Percentiles rank a stretch among this genome's conserved stretches.
These are phyloP conservation scores for Lasiodiplodia sp. DNA, from an alignment of 2,329 filamentous ascomycete genomes.

Conservation along the genomic window DNA sequence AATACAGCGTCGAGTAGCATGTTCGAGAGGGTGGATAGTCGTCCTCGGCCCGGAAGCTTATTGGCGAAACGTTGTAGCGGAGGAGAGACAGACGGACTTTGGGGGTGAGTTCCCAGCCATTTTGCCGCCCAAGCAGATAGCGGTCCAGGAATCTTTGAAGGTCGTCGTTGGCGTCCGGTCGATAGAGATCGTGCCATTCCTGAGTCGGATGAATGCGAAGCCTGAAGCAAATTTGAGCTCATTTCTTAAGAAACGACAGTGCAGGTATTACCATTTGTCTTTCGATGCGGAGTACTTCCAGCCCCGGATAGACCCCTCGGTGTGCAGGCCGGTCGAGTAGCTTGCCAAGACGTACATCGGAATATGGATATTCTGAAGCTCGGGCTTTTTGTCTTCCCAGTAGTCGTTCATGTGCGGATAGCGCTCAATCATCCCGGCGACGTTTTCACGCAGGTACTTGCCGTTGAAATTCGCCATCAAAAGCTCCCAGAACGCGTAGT, in stretches of 20 bases:
- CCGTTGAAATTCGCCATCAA: too few species aligned
- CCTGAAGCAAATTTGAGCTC: background rate
- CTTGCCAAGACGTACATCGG: too few species aligned
- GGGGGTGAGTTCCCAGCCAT: background rate
- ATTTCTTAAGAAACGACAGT: too few species aligned
- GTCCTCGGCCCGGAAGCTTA: background rate
- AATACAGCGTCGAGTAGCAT: constrained; percentile 26
- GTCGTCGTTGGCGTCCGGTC: constrained; percentile 12
- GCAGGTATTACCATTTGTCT: too few species aligned
- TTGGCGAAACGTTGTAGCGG: background rate
- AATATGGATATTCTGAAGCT: too few species aligned
- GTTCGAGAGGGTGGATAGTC: constrained; percentile 24
- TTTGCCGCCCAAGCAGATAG: constrained; percentile 23
- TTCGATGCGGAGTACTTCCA: too few species aligned
- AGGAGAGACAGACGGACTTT: background rate
- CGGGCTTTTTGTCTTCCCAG: too few species aligned
- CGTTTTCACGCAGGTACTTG: too few species aligned
- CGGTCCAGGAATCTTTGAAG: constrained; percentile 32
- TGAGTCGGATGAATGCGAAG: constrained; percentile 25
- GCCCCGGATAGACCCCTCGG: too few species aligned
- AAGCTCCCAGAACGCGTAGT: constrained; percentile 8
- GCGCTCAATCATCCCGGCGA: too few species aligned
- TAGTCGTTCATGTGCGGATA: too few species aligned
- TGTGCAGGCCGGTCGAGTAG: too few species aligned
- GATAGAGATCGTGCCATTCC: constrained; percentile 32